Conservation (phyloP, 495 filamentous ascomycete species). For the Hypoxylon lienhwacheense region DNA sequence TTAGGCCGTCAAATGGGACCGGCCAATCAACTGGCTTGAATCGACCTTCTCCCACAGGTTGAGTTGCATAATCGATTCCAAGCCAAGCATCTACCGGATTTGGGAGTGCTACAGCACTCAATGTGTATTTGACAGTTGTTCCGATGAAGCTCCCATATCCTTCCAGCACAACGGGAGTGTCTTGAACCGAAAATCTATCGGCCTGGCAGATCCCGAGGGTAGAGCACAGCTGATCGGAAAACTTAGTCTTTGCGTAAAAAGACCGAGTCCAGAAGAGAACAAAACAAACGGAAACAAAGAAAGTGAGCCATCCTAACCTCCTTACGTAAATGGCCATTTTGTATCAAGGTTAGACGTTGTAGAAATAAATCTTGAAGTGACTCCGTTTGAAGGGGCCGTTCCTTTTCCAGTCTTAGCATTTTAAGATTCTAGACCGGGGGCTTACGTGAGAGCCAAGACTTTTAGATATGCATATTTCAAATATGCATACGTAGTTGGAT, state of each 20-base stretch:
- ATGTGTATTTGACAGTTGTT: slow-evolving; percentile 15
- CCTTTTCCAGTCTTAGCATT: slow-evolving; percentile 5
- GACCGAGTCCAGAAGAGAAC: slow-evolving; percentile 22
- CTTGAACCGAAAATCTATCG: slow-evolving; percentile 13
- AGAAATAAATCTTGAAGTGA: background rate
- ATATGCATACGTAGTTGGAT: too few relatives aligned
- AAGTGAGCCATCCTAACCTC: slow-evolving; percentile 23
- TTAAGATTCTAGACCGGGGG: too few relatives aligned
- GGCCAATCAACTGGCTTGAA: slow-evolving; percentile 30
- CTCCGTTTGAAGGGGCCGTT: slow-evolving; percentile 4
- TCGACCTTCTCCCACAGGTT: slow-evolving; percentile 27
- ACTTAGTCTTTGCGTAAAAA: slow-evolving; percentile 13
- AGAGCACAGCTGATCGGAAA: slow-evolving; percentile 20
- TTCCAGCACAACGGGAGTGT: slow-evolving; percentile 17
- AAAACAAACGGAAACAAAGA: slow-evolving; percentile 26
- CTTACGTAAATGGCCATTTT: slow-evolving; percentile 20
- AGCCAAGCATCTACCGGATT: slow-evolving; percentile 31
- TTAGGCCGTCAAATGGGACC: slow-evolving; percentile 19
- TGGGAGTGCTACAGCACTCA: slow-evolving; percentile 21
- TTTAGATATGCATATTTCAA: too few relatives aligned
- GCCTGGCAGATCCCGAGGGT: slow-evolving; percentile 8
- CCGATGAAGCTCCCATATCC: slow-evolving; percentile 28
- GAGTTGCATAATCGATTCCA: slow-evolving; percentile 30
- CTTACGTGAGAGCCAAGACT: too few relatives aligned
- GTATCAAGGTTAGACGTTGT: background rate